Percentiles rank a stretch among this genome's conserved stretches.
These are phyloP conservation scores for Luffa aegyptiaca DNA, from an alignment of 306 rosid species.

Conservation along the genomic window DNA sequence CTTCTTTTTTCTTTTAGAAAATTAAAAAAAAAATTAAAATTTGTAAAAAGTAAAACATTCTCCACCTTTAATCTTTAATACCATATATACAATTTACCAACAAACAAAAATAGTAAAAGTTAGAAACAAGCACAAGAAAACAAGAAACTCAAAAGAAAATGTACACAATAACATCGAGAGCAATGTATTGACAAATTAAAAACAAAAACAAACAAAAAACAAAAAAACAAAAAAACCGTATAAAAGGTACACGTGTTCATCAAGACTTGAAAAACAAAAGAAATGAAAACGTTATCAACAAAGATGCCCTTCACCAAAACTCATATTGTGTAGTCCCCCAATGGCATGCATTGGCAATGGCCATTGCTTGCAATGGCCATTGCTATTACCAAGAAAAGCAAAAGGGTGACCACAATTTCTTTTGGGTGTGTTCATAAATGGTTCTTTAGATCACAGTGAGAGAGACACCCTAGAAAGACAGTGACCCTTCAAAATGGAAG, in stretches of 20 bases:
- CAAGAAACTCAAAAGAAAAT: background rate
- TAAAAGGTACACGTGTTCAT: background rate
- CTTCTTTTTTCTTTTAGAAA: background rate
- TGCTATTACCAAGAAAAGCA: constrained; percentile 4
- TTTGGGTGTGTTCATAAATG: constrained; percentile 6
- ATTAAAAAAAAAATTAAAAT: no score
- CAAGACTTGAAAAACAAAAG: background rate
- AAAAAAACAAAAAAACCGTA: background rate
- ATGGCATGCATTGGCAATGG: background rate
- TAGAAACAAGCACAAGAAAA: constrained; percentile 1
- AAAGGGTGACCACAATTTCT: constrained; percentile 29
- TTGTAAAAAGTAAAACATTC: background rate
- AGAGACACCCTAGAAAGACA: constrained; percentile 18
- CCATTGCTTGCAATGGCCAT: background rate
- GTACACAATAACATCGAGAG: background rate
- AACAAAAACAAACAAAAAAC: background rate
- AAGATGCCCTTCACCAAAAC: constrained; percentile 10
- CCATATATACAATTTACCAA: background rate
- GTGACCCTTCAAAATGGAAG: constrained; percentile 44
- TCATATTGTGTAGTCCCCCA: constrained; percentile 7
- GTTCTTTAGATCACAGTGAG: constrained; percentile 9
- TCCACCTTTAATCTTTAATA: background rate
- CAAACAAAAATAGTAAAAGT: background rate
- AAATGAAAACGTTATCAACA: constrained; percentile 1
- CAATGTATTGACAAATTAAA: background rate